Evolutionary conservation across 306 rosid genomes (phyloP), one percentile per base, ranked within the genome.

Genomic region (Vigna nakashimae): DNA sequence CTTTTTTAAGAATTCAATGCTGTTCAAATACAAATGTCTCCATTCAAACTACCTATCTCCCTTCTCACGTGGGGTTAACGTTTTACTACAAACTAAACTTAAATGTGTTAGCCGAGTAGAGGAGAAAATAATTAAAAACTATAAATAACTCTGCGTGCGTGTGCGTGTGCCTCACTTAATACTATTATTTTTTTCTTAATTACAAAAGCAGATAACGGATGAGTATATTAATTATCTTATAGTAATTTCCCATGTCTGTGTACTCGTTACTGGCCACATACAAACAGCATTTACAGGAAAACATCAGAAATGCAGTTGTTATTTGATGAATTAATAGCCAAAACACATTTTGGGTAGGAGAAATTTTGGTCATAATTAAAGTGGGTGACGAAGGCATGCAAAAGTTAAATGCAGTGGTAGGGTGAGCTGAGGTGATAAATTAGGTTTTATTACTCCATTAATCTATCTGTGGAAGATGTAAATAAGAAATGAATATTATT

Each of bases 381-480:
- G 78, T 16, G 45, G 36, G 55, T 69, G 64, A 69, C 48, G 50
- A 36, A 6, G 53, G 0, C 16, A 56, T 15, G 64, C 50, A 76
- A 28, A 20, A 76, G 81, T 11, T 17, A 75, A 75, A 69, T 48
- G 24, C 57, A 36, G 70, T 56, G 14, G 8, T 42, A 63, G 36
- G 62, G 16, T 9, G 9, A 69, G 65, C 53, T 75, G 43, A 38
- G 82, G 81, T 46, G 75, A 77, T 81, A 73, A 40, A 84, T 81
- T 45, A 55, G 64, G 69, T 77, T 43, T 80, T 24, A 24, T 24
- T 26, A 26, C 28, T 26, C 28, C 28, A 26, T 26, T 26, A 26
- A 26, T 26, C 28, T 26, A 26, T 26, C 28, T 26, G 28, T 26
- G 28, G 28, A 26, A 26, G 28, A 26, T 26, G 28, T 45, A 45